Percentiles rank a stretch among this genome's conserved stretches.
These are phyloP conservation scores for Boechera stricta DNA, from an alignment of 345 rosid species.

Conservation along the genomic window DNA sequence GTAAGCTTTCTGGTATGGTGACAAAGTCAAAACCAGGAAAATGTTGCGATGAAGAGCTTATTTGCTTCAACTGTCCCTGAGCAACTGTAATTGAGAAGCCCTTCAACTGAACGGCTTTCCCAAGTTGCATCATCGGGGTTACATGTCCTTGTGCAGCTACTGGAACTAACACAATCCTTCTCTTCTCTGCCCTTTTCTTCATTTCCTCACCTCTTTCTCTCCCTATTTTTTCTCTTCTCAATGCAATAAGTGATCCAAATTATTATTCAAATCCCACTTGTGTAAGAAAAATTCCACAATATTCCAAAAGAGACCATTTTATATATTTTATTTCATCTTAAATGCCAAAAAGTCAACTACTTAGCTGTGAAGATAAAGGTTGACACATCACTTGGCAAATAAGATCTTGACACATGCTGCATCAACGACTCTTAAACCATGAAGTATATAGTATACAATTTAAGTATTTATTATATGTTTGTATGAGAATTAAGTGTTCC, in stretches of 20 bases:
- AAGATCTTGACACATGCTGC: background rate
- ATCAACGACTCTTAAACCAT: background rate
- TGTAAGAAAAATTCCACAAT: background rate
- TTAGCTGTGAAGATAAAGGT: constrained; percentile 4
- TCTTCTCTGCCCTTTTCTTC: constrained; percentile 19
- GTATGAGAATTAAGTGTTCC: background rate
- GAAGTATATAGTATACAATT: background rate
- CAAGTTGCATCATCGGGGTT: constrained; percentile 68
- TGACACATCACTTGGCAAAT: background rate
- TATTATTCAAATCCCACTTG: background rate
- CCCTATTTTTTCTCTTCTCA: background rate
- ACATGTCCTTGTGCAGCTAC: constrained; percentile 46
- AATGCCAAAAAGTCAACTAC: background rate
- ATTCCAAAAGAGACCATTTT: background rate
- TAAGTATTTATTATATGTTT: no score
- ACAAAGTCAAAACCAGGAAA: constrained; percentile 49
- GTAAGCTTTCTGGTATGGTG: constrained; percentile 47
- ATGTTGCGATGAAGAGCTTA: constrained; percentile 4
- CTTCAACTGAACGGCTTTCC: constrained; percentile 50
- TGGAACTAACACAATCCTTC: constrained; percentile 26
- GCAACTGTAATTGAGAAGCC: constrained; percentile 65
- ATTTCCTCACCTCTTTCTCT: background rate
- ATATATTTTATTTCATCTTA: background rate
- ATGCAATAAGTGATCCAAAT: background rate
- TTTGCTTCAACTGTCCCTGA: constrained; percentile 45